A percentile compares a stretch with the other conserved stretches of the same genome.
Evolutionary conservation across 768 basidiomycete genomes (phyloP).

Genomic region (Phallus indusiatus): DNA sequence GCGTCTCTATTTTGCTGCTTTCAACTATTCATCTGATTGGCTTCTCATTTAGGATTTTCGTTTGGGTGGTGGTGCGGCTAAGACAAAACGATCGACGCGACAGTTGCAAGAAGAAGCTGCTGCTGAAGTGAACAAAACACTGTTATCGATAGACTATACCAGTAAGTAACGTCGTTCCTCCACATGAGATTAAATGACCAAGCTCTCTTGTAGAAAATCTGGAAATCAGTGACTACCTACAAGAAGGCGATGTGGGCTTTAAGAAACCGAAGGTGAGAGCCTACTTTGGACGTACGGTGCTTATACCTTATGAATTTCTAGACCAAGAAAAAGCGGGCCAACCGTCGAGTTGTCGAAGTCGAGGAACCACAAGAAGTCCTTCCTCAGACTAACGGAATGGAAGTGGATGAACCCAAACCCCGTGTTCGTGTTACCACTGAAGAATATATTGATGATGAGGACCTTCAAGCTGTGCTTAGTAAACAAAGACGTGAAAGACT

Average conservation of each 20-base stretch:
- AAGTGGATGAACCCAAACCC: constrained; percentile 65
- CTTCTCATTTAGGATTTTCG: constrained; percentile 67
- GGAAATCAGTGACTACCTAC: constrained; percentile 76
- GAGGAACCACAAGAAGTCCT: constrained; percentile 33
- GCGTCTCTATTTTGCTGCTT: constrained; percentile 15
- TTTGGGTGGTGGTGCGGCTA: constrained; percentile 52
- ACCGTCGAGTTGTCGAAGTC: constrained; percentile 52
- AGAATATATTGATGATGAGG: constrained; percentile 97
- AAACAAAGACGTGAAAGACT: constrained; percentile 76
- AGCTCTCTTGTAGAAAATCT: constrained; percentile 55
- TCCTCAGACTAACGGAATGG: constrained; percentile 38
- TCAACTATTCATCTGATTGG: constrained; percentile 5
- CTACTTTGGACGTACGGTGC: constrained; percentile 8
- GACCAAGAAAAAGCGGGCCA: constrained; percentile 90
- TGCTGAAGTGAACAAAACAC: constrained; percentile 63
- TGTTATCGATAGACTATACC: constrained; percentile 1
- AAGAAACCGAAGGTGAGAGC: constrained; percentile 77
- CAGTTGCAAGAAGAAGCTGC: constrained; percentile 42
- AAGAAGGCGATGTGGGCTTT: constrained; percentile 89
- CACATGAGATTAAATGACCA: constrained; percentile 16
- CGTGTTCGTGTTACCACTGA: constrained; percentile 65
- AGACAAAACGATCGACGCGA: constrained; percentile 28
- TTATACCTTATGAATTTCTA: constrained; percentile 21
- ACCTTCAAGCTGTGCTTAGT: constrained; percentile 87
- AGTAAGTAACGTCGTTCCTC: neutral